phyloP scores from a whole-genome alignment of 495 filamentous ascomycete genomes.

The Tuber microsphaerosporum region DNA sequence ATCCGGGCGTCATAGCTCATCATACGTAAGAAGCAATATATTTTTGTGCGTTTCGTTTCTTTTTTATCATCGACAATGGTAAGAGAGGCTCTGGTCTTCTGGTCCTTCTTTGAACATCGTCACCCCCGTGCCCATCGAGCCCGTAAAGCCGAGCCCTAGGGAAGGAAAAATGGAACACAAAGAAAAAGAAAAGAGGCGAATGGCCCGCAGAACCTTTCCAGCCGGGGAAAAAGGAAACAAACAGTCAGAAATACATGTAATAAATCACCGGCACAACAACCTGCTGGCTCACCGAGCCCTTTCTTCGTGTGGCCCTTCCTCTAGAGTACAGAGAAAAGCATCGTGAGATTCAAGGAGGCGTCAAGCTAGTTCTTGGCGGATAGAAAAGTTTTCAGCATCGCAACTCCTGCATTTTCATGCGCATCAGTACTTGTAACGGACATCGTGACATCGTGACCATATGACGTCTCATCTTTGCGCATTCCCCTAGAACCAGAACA shows the following conservation, averaged over 20 bases:
- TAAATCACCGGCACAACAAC: neutral
- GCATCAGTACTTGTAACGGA: constrained; percentile 17
- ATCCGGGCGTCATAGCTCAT: neutral
- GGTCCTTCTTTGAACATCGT: neutral
- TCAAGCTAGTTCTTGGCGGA: constrained; percentile 21
- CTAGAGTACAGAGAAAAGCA: neutral
- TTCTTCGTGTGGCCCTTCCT: constrained; percentile 3
- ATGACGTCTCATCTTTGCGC: constrained; percentile 18
- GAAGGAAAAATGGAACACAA: neutral
- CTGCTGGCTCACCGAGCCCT: neutral
- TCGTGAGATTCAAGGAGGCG: constrained; percentile 1
- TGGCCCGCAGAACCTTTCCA: neutral
- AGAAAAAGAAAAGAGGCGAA: neutral
- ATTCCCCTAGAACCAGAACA: neutral
- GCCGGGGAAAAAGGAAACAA: neutral
- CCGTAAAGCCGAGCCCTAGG: neutral
- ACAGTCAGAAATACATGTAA: neutral
- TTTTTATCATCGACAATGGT: neutral
- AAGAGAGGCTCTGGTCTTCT: neutral
- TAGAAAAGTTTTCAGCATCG: constrained; percentile 25
- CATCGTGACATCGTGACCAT: constrained; percentile 26
- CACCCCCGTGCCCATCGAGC: neutral
- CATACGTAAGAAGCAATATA: neutral
- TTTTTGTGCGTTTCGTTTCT: neutral
- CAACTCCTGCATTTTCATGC: constrained; percentile 14